phyloP scores from a whole-genome alignment of 805 yeast species.

The Candida insectalens region DNA sequence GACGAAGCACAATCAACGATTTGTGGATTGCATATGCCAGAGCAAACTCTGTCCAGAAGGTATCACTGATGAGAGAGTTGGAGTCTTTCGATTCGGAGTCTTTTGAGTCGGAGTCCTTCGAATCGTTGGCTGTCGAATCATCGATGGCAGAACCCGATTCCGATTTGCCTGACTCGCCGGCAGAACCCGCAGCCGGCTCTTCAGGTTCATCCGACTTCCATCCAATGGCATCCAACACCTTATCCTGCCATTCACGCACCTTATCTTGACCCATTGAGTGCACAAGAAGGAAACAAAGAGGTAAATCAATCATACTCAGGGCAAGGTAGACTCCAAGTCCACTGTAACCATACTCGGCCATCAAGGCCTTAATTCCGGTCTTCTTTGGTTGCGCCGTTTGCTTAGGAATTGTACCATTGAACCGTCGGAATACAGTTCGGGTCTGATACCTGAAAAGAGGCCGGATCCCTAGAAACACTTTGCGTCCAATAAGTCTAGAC shows the following conservation, averaged over 20 bases:
- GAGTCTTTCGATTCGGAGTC: neutral
- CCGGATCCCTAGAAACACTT: no score
- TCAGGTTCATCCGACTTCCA: constrained; percentile 2
- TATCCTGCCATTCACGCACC: constrained; percentile 57
- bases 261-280: constrained; percentile 83
- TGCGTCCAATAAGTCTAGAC: no score
- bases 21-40: constrained; percentile 93
- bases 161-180: no score
- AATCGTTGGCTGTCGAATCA: neutral
- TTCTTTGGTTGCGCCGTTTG: constrained; percentile 21
- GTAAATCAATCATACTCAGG: constrained; percentile 68
- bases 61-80: constrained; percentile 10
- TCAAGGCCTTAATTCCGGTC: constrained; percentile 49
- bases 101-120: constrained; percentile 5
- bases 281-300: constrained; percentile 72
- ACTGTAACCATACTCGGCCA: constrained; percentile 83
- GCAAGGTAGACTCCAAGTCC: constrained; percentile 80
- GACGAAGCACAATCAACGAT: constrained; percentile 68
- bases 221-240: constrained; percentile 54
- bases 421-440: no score
- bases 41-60: constrained; percentile 72
- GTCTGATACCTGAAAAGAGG: no score
- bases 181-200: no score
- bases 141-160: neutral
- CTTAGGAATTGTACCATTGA: no score